These are phyloP conservation scores for Luffa aegyptiaca DNA, from an alignment of 306 rosid species.

Conservation along the genomic window DNA sequence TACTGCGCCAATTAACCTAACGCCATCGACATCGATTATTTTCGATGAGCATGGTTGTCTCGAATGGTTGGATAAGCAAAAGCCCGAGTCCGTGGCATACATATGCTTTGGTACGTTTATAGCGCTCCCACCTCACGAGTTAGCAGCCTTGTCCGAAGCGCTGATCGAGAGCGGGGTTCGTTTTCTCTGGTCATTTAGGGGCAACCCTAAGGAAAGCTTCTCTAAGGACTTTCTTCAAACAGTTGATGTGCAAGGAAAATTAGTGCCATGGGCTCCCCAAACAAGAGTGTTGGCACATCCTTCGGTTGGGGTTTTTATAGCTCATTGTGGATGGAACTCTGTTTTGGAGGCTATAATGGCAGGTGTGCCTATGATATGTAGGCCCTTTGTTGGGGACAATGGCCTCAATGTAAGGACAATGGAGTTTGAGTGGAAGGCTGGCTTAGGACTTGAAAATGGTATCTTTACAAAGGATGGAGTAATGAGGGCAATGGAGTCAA, in stretches of 20 bases:
- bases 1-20: not conserved
- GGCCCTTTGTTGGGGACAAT: constrained; percentile 58
- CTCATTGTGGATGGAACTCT: constrained; percentile 68
- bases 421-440: constrained; percentile 36
- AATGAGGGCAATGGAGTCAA: constrained; percentile 22
- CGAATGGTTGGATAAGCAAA: constrained; percentile 39
- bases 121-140: constrained; percentile 37
- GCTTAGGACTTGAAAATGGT: constrained; percentile 30
- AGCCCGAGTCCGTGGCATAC: constrained; percentile 30
- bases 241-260: constrained; percentile 21
- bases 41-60: constrained; percentile 33
- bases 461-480: constrained; percentile 31
- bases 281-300: constrained; percentile 26
- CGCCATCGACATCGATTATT: not conserved
- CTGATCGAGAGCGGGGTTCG: constrained; percentile 28
- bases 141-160: constrained; percentile 35
- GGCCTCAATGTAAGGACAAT: constrained; percentile 22
- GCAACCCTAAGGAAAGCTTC: constrained; percentile 4
- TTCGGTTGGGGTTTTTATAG: constrained; percentile 35
- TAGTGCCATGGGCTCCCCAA: constrained; percentile 67
- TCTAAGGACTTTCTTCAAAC: not conserved
- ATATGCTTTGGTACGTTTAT: constrained; percentile 41
- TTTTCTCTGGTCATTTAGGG: constrained; percentile 63
- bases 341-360: constrained; percentile 38
- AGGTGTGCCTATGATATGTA: constrained; percentile 53